Evolutionary conservation across 1,284 basidiomycete species (phyloP).

Genomic region (Schizophyllum amplum): DNA sequence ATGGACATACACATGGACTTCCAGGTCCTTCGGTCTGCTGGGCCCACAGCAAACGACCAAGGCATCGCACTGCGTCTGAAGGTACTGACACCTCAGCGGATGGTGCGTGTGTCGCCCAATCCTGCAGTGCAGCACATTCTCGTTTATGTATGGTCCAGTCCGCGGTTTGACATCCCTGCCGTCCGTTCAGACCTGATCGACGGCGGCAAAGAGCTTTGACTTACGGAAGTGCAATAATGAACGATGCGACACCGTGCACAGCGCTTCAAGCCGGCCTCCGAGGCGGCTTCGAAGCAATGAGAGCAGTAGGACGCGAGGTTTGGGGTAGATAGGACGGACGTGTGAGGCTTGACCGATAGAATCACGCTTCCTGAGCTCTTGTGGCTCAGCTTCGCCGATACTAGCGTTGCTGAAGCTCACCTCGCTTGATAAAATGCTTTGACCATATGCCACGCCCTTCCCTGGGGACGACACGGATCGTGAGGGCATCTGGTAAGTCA

Average conservation of each 20-base stretch:
- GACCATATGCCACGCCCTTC: background rate
- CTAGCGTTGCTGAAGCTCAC: background rate
- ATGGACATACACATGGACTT: constrained; percentile 58
- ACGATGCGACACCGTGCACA: constrained; percentile 66
- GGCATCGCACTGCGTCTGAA: constrained; percentile 64
- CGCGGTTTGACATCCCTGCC: constrained; percentile 63
- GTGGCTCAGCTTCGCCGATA: background rate
- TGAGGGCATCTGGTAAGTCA: background rate
- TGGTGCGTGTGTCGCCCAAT: constrained; percentile 44
- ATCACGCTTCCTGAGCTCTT: constrained; percentile 48
- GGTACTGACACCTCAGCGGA: constrained; percentile 44
- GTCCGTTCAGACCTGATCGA: constrained; percentile 2
- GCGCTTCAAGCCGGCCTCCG: constrained; percentile 38
- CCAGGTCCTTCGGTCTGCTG: constrained; percentile 46
- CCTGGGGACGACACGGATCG: background rate
- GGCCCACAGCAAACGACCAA: constrained; percentile 71
- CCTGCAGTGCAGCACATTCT: constrained; percentile 66
- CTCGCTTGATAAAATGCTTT: background rate
- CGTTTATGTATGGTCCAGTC: constrained; percentile 75
- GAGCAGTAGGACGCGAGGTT: constrained; percentile 62
- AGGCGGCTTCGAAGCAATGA: constrained; percentile 43
- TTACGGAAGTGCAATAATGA: constrained; percentile 70
- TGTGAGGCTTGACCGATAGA: constrained; percentile 48
- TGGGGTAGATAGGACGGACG: constrained; percentile 58
- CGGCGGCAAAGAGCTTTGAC: constrained; percentile 6